Evolutionary conservation across 1,284 basidiomycete species (phyloP).

Genomic region (Pterulicium gracile): DNA sequence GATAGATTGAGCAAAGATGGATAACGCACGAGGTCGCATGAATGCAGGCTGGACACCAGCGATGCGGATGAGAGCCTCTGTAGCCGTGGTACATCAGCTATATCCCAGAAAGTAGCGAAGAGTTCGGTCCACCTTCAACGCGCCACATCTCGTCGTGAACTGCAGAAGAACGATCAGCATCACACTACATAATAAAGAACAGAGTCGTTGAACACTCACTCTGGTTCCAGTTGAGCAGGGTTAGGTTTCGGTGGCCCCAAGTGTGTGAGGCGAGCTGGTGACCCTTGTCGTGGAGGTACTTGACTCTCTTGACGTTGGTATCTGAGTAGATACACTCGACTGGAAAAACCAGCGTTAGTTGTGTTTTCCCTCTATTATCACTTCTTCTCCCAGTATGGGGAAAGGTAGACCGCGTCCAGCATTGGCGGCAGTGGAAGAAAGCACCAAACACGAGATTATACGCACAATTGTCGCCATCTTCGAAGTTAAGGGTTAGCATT

Average conservation of each 20-base stretch:
- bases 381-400: too few species aligned
- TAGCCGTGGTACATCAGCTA: background rate
- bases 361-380: too few species aligned
- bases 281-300: slow-evolving; percentile 25
- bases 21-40: background rate
- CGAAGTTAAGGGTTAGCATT: background rate
- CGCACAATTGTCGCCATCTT: slow-evolving; percentile 29
- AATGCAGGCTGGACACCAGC: background rate
- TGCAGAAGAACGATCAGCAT: too few species aligned
- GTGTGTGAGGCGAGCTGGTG: slow-evolving; percentile 47
- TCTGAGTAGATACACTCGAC: too few species aligned
- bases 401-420: too few species aligned
- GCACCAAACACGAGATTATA: too few species aligned
- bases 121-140: too few species aligned
- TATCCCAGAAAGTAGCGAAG: too few species aligned
- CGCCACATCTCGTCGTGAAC: background rate
- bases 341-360: too few species aligned
- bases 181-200: background rate
- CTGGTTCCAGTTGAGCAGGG: slow-evolving; percentile 27
- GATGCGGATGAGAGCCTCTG: background rate
- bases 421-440: too few species aligned
- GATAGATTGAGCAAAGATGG: slow-evolving; percentile 1
- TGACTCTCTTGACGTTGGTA: slow-evolving; percentile 20
- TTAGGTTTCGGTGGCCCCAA: slow-evolving; percentile 40
- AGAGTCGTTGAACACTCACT: too few species aligned